phyloP scores from a whole-genome alignment of 1,139 yeast species.

The Yamadazyma dushanensis region DNA sequence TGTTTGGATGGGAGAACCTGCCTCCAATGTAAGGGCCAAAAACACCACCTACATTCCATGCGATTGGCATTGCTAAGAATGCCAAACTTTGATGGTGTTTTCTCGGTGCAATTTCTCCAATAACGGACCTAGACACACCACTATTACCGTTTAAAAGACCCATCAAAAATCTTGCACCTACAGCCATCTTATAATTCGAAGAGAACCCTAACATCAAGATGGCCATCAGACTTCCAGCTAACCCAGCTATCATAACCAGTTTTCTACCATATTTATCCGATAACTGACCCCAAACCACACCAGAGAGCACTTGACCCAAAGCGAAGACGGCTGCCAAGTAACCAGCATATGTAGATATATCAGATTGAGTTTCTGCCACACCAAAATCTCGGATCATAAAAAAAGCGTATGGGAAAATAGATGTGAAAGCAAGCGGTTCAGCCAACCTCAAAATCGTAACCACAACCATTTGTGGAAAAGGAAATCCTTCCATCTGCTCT shows the following conservation, averaged over 20 bases:
- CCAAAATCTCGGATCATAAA: conserved; percentile 61
- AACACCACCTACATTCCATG: conserved; percentile 56
- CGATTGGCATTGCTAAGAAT: conserved; percentile 55
- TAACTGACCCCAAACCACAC: conserved; percentile 59
- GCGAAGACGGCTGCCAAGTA: conserved; percentile 58
- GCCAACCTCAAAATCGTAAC: conserved; percentile 47
- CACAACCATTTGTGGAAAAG: conserved; percentile 47
- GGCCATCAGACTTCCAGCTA: conserved; percentile 49
- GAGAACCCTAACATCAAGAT: conserved; percentile 54
- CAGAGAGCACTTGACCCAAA: conserved; percentile 51
- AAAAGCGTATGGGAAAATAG: conserved; percentile 61
- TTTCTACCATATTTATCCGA: conserved; percentile 58
- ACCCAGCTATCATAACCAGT: conserved; percentile 49
- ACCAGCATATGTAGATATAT: conserved; percentile 57
- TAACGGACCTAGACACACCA: conserved; percentile 56
- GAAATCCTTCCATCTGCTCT: conserved; percentile 37
- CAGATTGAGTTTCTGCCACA: conserved; percentile 47
- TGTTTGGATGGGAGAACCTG: conserved; percentile 32
- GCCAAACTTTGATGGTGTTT: conserved; percentile 59
- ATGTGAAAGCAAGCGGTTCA: conserved; percentile 64
- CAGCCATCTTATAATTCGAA: conserved; percentile 47
- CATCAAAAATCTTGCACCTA: conserved; percentile 49
- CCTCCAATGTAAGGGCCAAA: conserved; percentile 53
- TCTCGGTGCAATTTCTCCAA: conserved; percentile 59
- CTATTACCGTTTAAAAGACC: conserved; percentile 62